Conservation (phyloP, 176 grass and related monocot genomes). For the Poa pratensis region DNA sequence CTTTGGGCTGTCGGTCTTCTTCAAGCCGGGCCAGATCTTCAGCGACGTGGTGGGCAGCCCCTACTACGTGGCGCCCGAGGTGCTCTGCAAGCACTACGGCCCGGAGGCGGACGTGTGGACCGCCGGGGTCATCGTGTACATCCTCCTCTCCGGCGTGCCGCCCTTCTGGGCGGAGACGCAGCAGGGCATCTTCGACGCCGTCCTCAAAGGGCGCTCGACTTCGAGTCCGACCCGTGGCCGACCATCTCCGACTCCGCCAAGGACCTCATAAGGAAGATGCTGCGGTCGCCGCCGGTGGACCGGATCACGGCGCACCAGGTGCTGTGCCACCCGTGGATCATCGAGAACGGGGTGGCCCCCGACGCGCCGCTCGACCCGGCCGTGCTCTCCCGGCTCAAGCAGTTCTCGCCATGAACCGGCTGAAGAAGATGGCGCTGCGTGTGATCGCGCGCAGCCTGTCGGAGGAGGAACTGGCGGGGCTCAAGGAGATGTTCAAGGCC, state of each 20-base stretch:
- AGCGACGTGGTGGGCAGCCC: conserved; percentile 69
- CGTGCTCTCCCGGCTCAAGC: conserved; percentile 61
- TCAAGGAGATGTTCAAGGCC: conserved; percentile 77
- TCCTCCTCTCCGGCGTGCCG: conserved; percentile 70
- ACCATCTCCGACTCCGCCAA: conserved; percentile 66
- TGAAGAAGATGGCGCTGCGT: conserved; percentile 73
- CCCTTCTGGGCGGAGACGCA: conserved; percentile 84
- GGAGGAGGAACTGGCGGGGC: conserved; percentile 70
- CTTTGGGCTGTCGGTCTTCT: conserved; percentile 82
- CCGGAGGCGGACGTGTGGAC: conserved; percentile 81
- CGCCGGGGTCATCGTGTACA: conserved; percentile 76
- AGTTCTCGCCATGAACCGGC: conserved; percentile 74
- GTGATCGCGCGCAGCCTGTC: conserved; percentile 62
- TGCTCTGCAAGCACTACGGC: conserved; percentile 77
- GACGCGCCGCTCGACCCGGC: conserved; percentile 59
- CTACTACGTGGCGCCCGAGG: conserved; percentile 82
- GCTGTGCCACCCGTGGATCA: conserved; percentile 74
- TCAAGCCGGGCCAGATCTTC: conserved; percentile 79
- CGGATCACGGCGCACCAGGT: conserved; percentile 67
- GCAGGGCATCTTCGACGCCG: conserved; percentile 80
- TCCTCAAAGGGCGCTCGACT: conserved; percentile 65
- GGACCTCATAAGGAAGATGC: conserved; percentile 69
- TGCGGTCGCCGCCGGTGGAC: conserved; percentile 50
- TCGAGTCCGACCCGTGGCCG: conserved; percentile 68
- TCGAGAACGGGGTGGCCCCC: conserved; percentile 62